These are phyloP conservation scores for Diaporthe aspalathi DNA, from an alignment of 2,329 filamentous ascomycete species.

Conservation along the genomic window DNA sequence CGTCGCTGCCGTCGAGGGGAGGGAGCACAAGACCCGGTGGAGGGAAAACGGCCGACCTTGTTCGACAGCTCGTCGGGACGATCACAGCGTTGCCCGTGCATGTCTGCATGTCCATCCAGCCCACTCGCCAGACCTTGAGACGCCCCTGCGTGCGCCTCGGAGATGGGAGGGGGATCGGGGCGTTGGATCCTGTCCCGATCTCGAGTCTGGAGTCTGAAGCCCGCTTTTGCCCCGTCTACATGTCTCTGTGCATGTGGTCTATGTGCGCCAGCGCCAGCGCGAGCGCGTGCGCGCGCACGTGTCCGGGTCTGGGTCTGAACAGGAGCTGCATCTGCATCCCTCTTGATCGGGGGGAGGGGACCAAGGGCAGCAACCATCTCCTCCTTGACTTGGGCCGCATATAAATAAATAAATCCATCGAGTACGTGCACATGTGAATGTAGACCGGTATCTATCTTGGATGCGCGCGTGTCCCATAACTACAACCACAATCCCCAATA, in stretches of 20 bases:
- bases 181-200: not conserved
- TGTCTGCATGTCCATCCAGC: not conserved
- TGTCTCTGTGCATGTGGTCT: too few species aligned
- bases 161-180: slow-evolving; percentile 14
- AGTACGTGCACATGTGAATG: too few species aligned
- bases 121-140: not conserved
- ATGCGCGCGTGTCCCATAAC: slow-evolving; percentile 13
- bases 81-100: not conserved
- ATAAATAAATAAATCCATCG: too few species aligned
- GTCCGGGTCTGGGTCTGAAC: not conserved
- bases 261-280: too few species aligned
- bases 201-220: not conserved
- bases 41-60: slow-evolving; percentile 8
- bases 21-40: slow-evolving; percentile 14
- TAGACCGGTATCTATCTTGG: not conserved
- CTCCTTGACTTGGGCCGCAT: too few species aligned
- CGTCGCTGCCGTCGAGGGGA: slow-evolving; percentile 12
- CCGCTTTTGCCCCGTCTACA: too few species aligned
- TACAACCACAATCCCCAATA: not conserved
- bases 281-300: not conserved
- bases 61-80: not conserved
- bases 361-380: too few species aligned
- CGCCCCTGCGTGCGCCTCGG: slow-evolving; percentile 15
- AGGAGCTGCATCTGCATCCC: too few species aligned
- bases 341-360: too few species aligned